phyloP scores from a whole-genome alignment of 352 stramenopile species.

The Globisporangium cederbergense region DNA sequence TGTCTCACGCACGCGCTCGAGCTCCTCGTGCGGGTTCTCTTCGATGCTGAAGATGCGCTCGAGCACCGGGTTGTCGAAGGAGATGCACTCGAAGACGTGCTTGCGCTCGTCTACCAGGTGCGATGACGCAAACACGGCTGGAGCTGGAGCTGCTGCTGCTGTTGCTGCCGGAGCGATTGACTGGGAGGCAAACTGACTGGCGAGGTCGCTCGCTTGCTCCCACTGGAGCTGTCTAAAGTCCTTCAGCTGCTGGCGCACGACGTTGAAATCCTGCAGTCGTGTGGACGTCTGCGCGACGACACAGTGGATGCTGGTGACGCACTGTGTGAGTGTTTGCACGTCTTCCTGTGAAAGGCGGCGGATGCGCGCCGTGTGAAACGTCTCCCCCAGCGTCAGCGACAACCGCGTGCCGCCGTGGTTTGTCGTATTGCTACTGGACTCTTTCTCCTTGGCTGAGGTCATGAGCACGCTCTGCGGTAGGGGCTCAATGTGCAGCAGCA shows the following conservation, averaged over 20 bases:
- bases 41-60: conserved; percentile 59
- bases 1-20: conserved; percentile 32
- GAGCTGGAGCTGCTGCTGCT: neutral
- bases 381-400: conserved; percentile 28
- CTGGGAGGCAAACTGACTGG: conserved; percentile 29
- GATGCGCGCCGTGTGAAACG: conserved; percentile 41
- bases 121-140: conserved; percentile 2
- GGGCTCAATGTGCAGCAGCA: conserved; percentile 44
- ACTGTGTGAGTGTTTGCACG: conserved; percentile 26
- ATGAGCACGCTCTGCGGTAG: conserved; percentile 35
- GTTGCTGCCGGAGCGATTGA: conserved; percentile 7
- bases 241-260: conserved; percentile 25
- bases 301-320: conserved; percentile 31
- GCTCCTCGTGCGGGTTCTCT: conserved; percentile 40
- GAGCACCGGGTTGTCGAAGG: conserved; percentile 52
- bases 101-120: conserved; percentile 30
- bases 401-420: neutral
- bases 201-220: conserved; percentile 45
- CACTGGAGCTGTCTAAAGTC: conserved; percentile 46
- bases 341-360: conserved; percentile 30
- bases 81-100: conserved; percentile 60
- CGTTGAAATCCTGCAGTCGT: conserved; percentile 35
- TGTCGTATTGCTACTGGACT: neutral
- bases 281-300: conserved; percentile 26
- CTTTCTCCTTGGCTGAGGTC: conserved; percentile 9